phyloP scores from a whole-genome alignment of 1,284 basidiomycete genomes.

The Ceratobasidium sp. region DNA sequence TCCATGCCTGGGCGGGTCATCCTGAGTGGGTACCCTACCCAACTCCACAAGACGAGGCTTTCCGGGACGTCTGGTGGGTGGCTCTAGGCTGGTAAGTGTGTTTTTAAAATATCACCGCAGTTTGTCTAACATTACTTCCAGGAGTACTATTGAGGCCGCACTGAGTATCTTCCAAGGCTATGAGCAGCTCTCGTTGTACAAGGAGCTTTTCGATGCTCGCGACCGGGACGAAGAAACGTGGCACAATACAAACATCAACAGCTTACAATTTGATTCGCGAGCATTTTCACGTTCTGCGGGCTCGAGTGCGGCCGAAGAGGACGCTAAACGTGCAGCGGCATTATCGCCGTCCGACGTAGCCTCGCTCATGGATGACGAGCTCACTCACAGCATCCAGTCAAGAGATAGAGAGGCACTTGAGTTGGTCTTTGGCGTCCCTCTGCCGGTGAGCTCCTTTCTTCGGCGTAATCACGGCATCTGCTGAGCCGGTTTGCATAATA shows the following conservation, averaged over 20 bases:
- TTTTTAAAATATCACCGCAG: neutral
- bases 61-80: conserved; percentile 76
- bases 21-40: conserved; percentile 56
- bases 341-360: conserved; percentile 15
- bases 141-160: conserved; percentile 68
- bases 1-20: conserved; percentile 55
- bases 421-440: conserved; percentile 74
- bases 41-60: conserved; percentile 65
- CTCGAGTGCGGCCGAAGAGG: conserved; percentile 14
- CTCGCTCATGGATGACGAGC: conserved; percentile 60
- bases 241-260: conserved; percentile 9
- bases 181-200: conserved; percentile 54
- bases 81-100: conserved; percentile 67
- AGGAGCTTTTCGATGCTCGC: conserved; percentile 36
- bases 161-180: conserved; percentile 75
- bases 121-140: conserved; percentile 1
- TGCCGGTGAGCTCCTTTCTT: conserved; percentile 65
- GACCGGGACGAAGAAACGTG: conserved; percentile 36
- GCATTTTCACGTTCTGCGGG: neutral
- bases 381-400: conserved; percentile 69
- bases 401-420: conserved; percentile 58
- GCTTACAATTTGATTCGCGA: conserved; percentile 18
- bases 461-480: conserved; percentile 3
- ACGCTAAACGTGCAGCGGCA: conserved; percentile 9
- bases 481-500: conserved; percentile 50